phyloP scores from a whole-genome alignment of 805 yeast species.

The Lachancea kluyveri region DNA sequence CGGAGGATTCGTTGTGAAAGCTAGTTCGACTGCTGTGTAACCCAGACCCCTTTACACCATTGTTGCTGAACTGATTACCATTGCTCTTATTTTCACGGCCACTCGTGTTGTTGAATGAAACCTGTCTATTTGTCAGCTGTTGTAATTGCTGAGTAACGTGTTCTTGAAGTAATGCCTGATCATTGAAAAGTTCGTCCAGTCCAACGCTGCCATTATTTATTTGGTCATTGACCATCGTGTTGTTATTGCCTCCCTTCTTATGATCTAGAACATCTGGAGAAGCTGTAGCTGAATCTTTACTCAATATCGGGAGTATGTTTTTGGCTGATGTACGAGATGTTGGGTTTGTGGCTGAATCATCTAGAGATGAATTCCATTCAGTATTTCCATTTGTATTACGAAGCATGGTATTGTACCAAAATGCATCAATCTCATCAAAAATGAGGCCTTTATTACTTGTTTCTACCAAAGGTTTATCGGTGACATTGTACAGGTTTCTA shows the following conservation, averaged over 20 bases:
- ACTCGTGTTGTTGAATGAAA: background rate
- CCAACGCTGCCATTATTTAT: slow-evolving; percentile 1
- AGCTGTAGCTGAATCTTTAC: too few species aligned
- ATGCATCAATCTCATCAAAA: slow-evolving; percentile 13
- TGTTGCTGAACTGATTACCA: too few species aligned
- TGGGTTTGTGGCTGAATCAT: background rate
- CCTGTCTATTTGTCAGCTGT: slow-evolving; percentile 6
- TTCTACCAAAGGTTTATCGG: too few species aligned
- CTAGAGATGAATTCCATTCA: slow-evolving; percentile 1
- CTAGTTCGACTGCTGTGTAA: background rate
- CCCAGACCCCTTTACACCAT: background rate
- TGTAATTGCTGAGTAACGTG: slow-evolving; percentile 10
- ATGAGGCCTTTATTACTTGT: too few species aligned
- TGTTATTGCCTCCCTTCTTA: too few species aligned
- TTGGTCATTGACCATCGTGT: background rate
- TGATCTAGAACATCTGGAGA: too few species aligned
- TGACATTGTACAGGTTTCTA: too few species aligned
- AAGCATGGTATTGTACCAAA: slow-evolving; percentile 9
- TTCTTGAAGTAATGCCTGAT: slow-evolving; percentile 8
- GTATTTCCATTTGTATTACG: slow-evolving; percentile 5
- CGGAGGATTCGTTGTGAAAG: background rate
- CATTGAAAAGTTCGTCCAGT: slow-evolving; percentile 9
- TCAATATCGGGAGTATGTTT: too few species aligned
- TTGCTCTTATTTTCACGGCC: background rate
- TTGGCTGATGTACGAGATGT: background rate